phyloP scores from a whole-genome alignment of 2,329 filamentous ascomycete genomes.

The Thielaviopsis euricoi region DNA sequence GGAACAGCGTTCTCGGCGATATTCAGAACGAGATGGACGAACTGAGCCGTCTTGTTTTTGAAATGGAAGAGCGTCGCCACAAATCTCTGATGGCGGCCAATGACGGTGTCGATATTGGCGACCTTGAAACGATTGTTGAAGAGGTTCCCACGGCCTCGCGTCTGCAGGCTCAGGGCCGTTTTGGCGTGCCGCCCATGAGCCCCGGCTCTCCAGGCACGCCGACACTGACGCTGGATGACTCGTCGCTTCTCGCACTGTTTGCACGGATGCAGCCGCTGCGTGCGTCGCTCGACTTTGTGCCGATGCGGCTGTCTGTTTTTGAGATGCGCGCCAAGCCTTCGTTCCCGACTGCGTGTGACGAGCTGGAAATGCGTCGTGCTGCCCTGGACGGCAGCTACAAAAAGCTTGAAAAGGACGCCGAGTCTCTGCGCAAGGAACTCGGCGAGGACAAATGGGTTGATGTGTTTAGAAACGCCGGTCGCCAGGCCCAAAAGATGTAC shows the following conservation, averaged over 20 bases:
- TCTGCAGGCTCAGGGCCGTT: conserved; percentile 36
- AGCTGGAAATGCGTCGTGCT: conserved; percentile 59
- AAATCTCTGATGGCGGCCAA: conserved; percentile 50
- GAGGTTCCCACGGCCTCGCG: conserved; percentile 46
- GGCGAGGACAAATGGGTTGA: conserved; percentile 93
- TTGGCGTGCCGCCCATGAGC: conserved; percentile 48
- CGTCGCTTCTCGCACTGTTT: conserved; percentile 74
- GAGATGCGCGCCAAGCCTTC: conserved; percentile 57
- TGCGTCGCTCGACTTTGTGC: conserved; percentile 85
- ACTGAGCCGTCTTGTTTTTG: conserved; percentile 68
- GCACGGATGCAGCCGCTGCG: conserved; percentile 88
- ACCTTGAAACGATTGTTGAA: conserved; percentile 85
- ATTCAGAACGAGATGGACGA: conserved; percentile 78
- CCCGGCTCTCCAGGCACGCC: conserved; percentile 42
- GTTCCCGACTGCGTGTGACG: conserved; percentile 83
- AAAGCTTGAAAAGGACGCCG: conserved; percentile 77
- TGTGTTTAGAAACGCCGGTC: conserved; percentile 82
- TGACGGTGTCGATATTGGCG: conserved; percentile 64
- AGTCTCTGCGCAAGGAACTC: conserved; percentile 73
- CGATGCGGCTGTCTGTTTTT: conserved; percentile 84
- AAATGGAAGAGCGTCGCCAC: conserved; percentile 94
- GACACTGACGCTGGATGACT: conserved; percentile 57
- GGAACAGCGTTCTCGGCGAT: conserved; percentile 84
- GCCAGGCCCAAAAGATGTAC: conserved; percentile 91
- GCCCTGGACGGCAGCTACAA: conserved; percentile 73